Evolutionary conservation across 78 protist genomes (phyloP).

Genomic region (Anaeramoeba flamelloides): DNA sequence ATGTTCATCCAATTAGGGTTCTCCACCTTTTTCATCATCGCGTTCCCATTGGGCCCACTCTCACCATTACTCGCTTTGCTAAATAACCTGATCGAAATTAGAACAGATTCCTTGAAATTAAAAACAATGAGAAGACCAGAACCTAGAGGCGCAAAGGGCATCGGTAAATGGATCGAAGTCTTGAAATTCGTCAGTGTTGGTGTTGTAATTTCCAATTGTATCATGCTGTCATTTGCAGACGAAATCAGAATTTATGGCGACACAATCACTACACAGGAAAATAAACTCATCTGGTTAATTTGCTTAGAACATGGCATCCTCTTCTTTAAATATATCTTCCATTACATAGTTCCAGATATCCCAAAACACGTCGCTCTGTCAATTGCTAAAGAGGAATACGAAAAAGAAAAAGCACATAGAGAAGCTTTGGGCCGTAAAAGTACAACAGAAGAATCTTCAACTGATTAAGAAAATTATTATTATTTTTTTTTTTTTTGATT

Average conservation of each 20-base stretch:
- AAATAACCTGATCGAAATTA: not conserved
- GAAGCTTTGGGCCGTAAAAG: too few species aligned
- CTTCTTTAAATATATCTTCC: not conserved
- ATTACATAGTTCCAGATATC: not conserved
- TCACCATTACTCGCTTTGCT: not conserved
- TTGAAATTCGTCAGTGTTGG: not conserved
- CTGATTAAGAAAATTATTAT: too few species aligned
- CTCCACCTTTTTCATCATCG: not conserved
- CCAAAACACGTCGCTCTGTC: not conserved
- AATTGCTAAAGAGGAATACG: not conserved
- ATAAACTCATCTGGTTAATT: not conserved
- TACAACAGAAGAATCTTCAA: too few species aligned
- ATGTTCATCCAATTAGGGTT: not conserved
- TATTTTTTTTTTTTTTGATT: too few species aligned
- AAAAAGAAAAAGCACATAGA: slow-evolving; percentile 1
- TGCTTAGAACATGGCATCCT: not conserved
- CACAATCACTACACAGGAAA: too few species aligned
- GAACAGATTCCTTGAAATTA: not conserved
- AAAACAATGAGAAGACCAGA: not conserved
- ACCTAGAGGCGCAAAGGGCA: not conserved
- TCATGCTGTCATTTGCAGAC: too few species aligned
- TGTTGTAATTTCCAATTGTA: not conserved
- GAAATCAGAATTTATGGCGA: too few species aligned
- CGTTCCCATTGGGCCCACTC: not conserved
- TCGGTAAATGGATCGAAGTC: not conserved